Base-by-base conservation (phyloP, 2,329 filamentous ascomycete genomes). In the Phaeoacremonium minimum region DNA sequence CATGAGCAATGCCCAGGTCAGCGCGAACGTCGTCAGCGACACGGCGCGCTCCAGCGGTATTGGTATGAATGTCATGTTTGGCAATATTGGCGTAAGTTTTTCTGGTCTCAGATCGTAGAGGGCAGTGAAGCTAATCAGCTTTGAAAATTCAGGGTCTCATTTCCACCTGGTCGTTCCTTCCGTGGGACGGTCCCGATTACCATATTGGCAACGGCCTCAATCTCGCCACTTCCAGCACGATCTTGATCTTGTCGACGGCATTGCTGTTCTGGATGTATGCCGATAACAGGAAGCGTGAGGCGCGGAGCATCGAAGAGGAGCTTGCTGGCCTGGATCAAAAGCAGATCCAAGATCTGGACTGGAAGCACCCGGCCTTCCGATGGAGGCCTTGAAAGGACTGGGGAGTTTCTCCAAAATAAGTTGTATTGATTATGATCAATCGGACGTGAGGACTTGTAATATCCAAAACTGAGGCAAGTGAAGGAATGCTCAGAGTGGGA, bases 141-240 rank as follows among this genome's bases (percentile, higher is more conserved):
- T n/a, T n/a, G n/a, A n/a, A n/a, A 26, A 9, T 26, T 26, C 22
- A 26, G 22, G 84, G 83, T 0, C 55, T 87, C 20, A 70, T 84
- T 40, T 71, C 75, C 2, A 82, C 77, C 0, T 85, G 80, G 80
- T 71, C 67, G 2, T 85, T 82, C 57, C 49, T 85, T 13, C 71
- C 73, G 0, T 75, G 62, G 46, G 83, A 87, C 50, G 74, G 49
- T 0, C 83, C 83, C 0, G 58, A 86, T 40, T 88, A 79, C 49
- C 77, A 67, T 42, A 85, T 86, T 38, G 83, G 83, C 2, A 87
- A 87, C 49, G 83, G 83, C 0, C 55, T 87, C 22, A 85, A 86
- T 47, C 51, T 86, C 28, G 82, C 73, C 0, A 78, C 77, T 0
- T 64, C 67, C 2, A 67, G 61, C 4, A 61, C 64, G 2, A 75